phyloP scores from a whole-genome alignment of 2,329 filamentous ascomycete species.

The Neonectria magnoliae region DNA sequence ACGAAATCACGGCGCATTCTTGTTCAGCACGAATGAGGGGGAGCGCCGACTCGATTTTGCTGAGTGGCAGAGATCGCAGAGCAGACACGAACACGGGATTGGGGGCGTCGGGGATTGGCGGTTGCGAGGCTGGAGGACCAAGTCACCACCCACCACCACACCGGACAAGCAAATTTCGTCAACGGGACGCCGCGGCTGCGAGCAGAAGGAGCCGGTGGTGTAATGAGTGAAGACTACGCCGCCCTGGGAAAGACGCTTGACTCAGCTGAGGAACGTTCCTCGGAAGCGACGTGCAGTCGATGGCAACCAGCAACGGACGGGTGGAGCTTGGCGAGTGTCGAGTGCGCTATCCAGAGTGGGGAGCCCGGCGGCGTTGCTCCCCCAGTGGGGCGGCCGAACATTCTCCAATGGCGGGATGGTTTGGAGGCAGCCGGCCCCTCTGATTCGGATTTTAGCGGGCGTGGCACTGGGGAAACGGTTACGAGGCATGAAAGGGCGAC shows the following conservation, averaged over 20 bases:
- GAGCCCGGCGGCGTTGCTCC: slow-evolving; percentile 33
- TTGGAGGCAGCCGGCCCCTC: slow-evolving; percentile 32
- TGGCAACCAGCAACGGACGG: slow-evolving; percentile 23
- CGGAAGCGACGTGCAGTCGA: slow-evolving; percentile 26
- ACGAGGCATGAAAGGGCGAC: slow-evolving; percentile 35
- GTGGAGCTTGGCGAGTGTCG: slow-evolving; percentile 38
- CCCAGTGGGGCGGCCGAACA: slow-evolving; percentile 36
- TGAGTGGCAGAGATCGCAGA: slow-evolving; percentile 24
- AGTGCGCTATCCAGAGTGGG: slow-evolving; percentile 35
- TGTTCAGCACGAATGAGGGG: slow-evolving; percentile 22
- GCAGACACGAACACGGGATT: slow-evolving; percentile 16
- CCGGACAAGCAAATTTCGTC: slow-evolving; percentile 29
- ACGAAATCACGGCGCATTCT: slow-evolving; percentile 17
- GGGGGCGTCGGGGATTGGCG: slow-evolving; percentile 24
- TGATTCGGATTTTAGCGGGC: slow-evolving; percentile 37
- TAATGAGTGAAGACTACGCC: slow-evolving; percentile 33
- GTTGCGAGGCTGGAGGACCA: slow-evolving; percentile 34
- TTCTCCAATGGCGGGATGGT: slow-evolving; percentile 26
- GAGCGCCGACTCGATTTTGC: slow-evolving; percentile 11
- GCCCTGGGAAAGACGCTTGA: slow-evolving; percentile 37
- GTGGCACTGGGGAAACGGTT: slow-evolving; percentile 35
- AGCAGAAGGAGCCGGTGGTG: slow-evolving; percentile 32
- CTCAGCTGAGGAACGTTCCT: slow-evolving; percentile 39
- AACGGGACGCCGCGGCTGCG: slow-evolving; percentile 32
- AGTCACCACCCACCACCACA: slow-evolving; percentile 8